Evolutionary conservation across 1,139 yeast genomes (phyloP), one percentile per base, ranked within the genome.

Genomic region (Blastobotrys arbuscula): DNA sequence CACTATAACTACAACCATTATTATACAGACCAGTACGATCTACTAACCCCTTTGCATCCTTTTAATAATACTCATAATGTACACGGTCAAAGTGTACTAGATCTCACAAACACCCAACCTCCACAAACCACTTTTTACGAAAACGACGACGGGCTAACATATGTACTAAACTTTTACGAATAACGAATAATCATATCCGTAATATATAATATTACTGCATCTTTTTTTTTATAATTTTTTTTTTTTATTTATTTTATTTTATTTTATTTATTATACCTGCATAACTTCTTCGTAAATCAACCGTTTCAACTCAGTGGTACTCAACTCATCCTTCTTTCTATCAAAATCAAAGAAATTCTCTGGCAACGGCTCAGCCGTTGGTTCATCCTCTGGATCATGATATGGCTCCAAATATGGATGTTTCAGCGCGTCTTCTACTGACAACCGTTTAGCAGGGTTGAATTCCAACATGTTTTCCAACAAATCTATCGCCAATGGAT

Each of bases 351-450:
- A 90, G 63, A 89, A 87, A 51, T 80, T 81, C 31, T 78, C 78
- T 1, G 92, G 84, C 37, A 90, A 81, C 3, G 86, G 84, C 15
- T 74, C 72, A 1, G 92, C 87, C 2, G 70, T 71, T 0, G 96
- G 96, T 63, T 90, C 97, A 57, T 89, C 96, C 44, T 73, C 75
- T 0, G 87, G 82, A 57, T 85, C 95, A 65, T 90, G 95, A 66
- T 89, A 92, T 15, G 81, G 73, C 45, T 73, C 72, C 51, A 92
- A 71, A 66, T 89, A 92, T 1, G 95, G 95, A 64, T 92, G 97
- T 49, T 72, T 70, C 47, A 90, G 72, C 0, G 96, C 96, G 55
- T 85, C 84, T 41, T 79, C 84, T 2, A 87, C 96, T 1, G 86
- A 79, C 52, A 88, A 78, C 55, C 98, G 73, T 59, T 82, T 79